Conservation (phyloP, 345 rosid genomes). For the Melaleuca alternifolia region DNA sequence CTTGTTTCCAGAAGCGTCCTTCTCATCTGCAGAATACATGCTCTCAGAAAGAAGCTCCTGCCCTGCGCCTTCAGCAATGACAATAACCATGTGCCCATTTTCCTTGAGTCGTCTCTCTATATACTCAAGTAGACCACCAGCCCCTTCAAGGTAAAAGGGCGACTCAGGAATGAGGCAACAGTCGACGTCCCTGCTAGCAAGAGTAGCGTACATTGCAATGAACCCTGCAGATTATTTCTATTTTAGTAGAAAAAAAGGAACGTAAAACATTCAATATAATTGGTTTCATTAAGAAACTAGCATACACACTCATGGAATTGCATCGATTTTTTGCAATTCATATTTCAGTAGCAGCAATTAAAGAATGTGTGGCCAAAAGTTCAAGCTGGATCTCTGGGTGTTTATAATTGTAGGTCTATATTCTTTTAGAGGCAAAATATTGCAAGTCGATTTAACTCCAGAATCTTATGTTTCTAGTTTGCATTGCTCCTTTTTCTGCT, state of each 20-base stretch:
- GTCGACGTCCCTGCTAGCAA: constrained; percentile 60
- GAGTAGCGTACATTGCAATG: constrained; percentile 56
- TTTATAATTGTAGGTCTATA: neutral
- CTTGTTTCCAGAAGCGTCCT: constrained; percentile 58
- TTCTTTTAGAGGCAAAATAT: neutral
- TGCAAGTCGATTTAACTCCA: neutral
- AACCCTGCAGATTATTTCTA: constrained; percentile 28
- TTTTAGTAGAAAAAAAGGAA: neutral
- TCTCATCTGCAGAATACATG: constrained; percentile 1
- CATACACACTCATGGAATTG: neutral
- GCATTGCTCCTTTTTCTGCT: neutral
- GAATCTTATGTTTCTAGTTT: neutral
- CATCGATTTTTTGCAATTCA: neutral
- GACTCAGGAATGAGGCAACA: constrained; percentile 61
- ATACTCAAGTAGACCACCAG: constrained; percentile 45
- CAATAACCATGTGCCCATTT: constrained; percentile 50
- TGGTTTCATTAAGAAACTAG: neutral
- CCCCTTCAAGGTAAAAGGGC: constrained; percentile 56
- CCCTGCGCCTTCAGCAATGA: constrained; percentile 63
- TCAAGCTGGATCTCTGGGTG: neutral
- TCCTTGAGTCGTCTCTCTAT: constrained; percentile 36
- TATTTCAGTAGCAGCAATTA: neutral
- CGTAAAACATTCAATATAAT: neutral
- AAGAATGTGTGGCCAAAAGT: neutral
- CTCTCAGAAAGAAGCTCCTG: constrained; percentile 42